phyloP scores from a whole-genome alignment of 2,329 filamentous ascomycete genomes.

The Delphinella strobiligena region DNA sequence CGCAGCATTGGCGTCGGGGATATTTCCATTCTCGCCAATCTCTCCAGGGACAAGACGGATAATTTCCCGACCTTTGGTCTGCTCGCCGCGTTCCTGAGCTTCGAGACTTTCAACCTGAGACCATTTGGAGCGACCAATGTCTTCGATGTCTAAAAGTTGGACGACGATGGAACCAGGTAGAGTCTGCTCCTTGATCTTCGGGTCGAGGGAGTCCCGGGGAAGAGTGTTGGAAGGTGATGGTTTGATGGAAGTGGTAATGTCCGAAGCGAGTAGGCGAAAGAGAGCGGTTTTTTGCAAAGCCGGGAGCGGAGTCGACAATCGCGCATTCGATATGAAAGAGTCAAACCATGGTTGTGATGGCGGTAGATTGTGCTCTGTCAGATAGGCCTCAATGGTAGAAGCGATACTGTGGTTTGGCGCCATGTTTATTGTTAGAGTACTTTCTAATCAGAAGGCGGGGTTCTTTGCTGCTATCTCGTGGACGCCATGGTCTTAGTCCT shows the following conservation, averaged over 20 bases:
- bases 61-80: conserved; percentile 65
- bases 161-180: conserved; percentile 56
- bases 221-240: conserved; percentile 35
- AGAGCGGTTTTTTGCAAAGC: conserved; percentile 68
- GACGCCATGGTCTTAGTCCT: not conserved
- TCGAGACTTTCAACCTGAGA: conserved; percentile 77
- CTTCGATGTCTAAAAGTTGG: conserved; percentile 78
- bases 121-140: conserved; percentile 69
- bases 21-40: conserved; percentile 28
- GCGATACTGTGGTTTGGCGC: not conserved
- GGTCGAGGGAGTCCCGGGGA: conserved; percentile 45
- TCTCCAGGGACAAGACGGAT: conserved; percentile 55
- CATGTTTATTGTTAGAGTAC: not conserved
- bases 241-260: conserved; percentile 53
- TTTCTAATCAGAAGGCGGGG: not conserved
- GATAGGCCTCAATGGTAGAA: conserved; percentile 27
- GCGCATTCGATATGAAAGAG: conserved; percentile 45
- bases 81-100: conserved; percentile 59
- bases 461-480: not conserved
- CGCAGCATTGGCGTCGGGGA: conserved; percentile 19
- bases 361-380: conserved; percentile 40
- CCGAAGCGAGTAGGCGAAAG: conserved; percentile 65
- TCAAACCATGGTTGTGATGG: conserved; percentile 52
- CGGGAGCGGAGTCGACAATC: conserved; percentile 48
- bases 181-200: conserved; percentile 40